phyloP scores from a whole-genome alignment of 495 filamentous ascomycete genomes.

The Penicillium coprophilum region DNA sequence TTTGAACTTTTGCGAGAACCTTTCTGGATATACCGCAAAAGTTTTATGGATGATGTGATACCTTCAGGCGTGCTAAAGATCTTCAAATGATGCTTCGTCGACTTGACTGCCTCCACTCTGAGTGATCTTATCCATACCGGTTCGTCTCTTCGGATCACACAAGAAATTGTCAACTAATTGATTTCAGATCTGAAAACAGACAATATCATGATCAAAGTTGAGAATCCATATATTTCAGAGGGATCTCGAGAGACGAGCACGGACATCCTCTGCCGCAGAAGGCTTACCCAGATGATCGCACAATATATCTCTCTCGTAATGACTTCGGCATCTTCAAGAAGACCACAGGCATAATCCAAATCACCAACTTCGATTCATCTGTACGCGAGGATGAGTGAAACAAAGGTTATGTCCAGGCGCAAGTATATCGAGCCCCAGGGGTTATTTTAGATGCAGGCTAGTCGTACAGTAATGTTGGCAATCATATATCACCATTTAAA shows the following conservation, averaged over 20 bases:
- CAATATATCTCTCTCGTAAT: no score
- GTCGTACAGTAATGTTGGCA: conserved; percentile 32
- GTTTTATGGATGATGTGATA: conserved; percentile 17
- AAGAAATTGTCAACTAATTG: not conserved
- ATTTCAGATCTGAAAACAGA: not conserved
- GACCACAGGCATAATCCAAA: no score
- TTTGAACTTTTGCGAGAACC: conserved; percentile 35
- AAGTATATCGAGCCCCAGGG: no score
- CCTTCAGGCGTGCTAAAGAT: conserved; percentile 80
- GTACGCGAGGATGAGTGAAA: no score
- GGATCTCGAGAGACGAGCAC: no score
- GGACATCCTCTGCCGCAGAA: no score
- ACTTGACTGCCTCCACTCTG: conserved; percentile 81
- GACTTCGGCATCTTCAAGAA: no score
- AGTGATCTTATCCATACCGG: conserved; percentile 90
- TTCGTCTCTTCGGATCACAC: conserved; percentile 39
- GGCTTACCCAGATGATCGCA: no score
- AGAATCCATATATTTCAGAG: no score
- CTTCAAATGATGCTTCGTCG: conserved; percentile 81
- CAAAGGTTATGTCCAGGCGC: no score
- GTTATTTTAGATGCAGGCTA: conserved; percentile 42
- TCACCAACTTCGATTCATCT: no score
- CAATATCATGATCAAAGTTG: no score
- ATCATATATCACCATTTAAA: not conserved
- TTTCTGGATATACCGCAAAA: conserved; percentile 16